Percentiles rank a stretch among this genome's conserved stretches.
These are phyloP conservation scores for Dactylellina sp. DNA, from an alignment of 2,329 filamentous ascomycete genomes.

Conservation along the genomic window DNA sequence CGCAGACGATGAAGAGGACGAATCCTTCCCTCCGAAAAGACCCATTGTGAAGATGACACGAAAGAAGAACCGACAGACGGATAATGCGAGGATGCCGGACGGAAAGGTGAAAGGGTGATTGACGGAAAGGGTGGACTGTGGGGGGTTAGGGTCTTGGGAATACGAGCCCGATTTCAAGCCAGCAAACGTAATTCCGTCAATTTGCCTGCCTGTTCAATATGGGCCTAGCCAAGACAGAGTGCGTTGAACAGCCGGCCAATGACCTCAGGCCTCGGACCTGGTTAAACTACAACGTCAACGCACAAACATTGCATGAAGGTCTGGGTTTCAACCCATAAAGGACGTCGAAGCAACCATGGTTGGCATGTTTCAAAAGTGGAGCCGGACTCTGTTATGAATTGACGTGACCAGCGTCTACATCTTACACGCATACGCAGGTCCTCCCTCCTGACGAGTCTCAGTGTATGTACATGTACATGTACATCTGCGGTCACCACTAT, in stretches of 20 bases:
- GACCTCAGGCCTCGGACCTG: conserved; percentile 16
- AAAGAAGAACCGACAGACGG: conserved; percentile 32
- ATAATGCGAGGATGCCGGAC: conserved; percentile 23
- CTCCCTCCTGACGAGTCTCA: no score
- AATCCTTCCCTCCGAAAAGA: conserved; percentile 54
- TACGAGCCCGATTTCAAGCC: conserved; percentile 19
- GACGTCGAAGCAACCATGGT: neutral
- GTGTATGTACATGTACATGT: no score
- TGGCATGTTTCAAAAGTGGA: neutral
- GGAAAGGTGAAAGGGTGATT: conserved; percentile 30
- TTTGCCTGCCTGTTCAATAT: neutral
- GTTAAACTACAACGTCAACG: conserved; percentile 36
- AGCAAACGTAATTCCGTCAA: conserved; percentile 33
- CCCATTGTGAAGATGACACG: conserved; percentile 50
- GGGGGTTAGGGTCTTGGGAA: conserved; percentile 16
- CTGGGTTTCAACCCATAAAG: neutral
- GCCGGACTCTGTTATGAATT: no score
- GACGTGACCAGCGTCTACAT: no score
- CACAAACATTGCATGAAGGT: conserved; percentile 4
- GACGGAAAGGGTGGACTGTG: conserved; percentile 6
- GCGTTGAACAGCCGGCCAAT: conserved; percentile 36
- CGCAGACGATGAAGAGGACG: conserved; percentile 48
- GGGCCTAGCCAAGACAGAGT: conserved; percentile 15
- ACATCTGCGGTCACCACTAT: no score
- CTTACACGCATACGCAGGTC: no score